Percentiles rank a stretch among this genome's conserved stretches.
phyloP scores from a whole-genome alignment of 2,329 filamentous ascomycete species.

The Lanzia echinophila region DNA sequence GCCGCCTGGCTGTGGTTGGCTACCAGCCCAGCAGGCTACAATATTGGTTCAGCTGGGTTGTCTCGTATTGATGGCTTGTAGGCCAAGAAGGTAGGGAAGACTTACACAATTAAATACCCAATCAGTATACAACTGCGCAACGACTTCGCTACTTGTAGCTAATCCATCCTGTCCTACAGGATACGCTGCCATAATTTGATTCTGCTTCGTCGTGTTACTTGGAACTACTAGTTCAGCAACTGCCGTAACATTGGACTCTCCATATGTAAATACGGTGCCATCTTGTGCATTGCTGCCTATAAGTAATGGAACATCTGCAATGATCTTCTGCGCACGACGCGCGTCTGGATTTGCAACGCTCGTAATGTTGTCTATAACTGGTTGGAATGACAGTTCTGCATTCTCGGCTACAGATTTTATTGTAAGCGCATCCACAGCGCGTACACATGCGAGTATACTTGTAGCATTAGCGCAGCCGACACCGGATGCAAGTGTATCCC shows the following conservation, averaged over 20 bases:
- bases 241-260: not conserved
- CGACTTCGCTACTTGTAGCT: not conserved
- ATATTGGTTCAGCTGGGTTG: not conserved
- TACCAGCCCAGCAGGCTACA: not conserved
- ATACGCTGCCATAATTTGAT: not conserved
- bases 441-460: not conserved
- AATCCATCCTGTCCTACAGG: not conserved
- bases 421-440: not conserved
- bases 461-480: not conserved
- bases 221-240: not conserved
- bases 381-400: not conserved
- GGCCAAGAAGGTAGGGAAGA: not conserved
- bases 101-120: constrained; percentile 6
- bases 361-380: not conserved
- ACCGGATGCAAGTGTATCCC: not conserved
- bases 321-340: not conserved
- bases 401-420: constrained; percentile 4
- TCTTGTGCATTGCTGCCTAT: constrained; percentile 5
- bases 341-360: not conserved
- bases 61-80: not conserved
- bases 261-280: not conserved
- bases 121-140: constrained; percentile 1
- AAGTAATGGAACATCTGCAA: constrained; percentile 5
- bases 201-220: not conserved
- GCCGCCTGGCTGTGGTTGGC: not conserved